Conservation (phyloP, 805 yeast species). For the Starmera pachycereana region DNA sequence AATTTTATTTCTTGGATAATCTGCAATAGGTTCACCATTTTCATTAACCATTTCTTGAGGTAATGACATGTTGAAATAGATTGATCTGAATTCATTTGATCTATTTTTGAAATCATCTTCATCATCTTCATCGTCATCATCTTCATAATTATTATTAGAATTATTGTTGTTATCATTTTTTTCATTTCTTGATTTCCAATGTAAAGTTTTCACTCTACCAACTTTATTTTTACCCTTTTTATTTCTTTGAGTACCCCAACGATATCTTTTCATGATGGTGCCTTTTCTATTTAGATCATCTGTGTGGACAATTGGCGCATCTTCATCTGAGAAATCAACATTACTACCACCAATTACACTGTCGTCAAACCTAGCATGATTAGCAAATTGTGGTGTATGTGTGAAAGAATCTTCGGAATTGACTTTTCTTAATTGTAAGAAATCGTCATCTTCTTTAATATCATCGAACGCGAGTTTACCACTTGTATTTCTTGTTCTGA, state of each 20-base stretch:
- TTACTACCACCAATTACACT: background rate
- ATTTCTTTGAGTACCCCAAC: constrained; percentile 89
- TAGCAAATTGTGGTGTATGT: constrained; percentile 16
- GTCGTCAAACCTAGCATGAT: constrained; percentile 16
- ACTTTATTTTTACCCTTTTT: constrained; percentile 57
- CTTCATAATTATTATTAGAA: constrained; percentile 13
- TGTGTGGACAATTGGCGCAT: constrained; percentile 1
- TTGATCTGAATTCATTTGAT: constrained; percentile 33
- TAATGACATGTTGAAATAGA: constrained; percentile 49
- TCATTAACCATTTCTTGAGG: constrained; percentile 52
- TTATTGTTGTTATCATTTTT: constrained; percentile 20
- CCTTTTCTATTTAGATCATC: constrained; percentile 21
- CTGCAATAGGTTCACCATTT: constrained; percentile 45
- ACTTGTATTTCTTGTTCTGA: constrained; percentile 8
- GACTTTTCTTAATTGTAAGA: constrained; percentile 8
- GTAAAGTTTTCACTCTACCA: constrained; percentile 50
- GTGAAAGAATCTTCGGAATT: constrained; percentile 13
- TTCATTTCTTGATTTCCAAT: constrained; percentile 29
- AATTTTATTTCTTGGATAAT: constrained; percentile 83
- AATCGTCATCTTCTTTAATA: constrained; percentile 7
- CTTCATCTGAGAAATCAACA: constrained; percentile 2
- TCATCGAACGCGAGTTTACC: constrained; percentile 17
- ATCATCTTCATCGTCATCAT: constrained; percentile 22
- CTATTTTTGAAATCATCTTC: constrained; percentile 24
- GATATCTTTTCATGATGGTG: constrained; percentile 57